A percentile compares a stretch with the other conserved stretches of the same genome.
Conservation (phyloP, 768 basidiomycete genomes). For the Grammothele lineata region DNA sequence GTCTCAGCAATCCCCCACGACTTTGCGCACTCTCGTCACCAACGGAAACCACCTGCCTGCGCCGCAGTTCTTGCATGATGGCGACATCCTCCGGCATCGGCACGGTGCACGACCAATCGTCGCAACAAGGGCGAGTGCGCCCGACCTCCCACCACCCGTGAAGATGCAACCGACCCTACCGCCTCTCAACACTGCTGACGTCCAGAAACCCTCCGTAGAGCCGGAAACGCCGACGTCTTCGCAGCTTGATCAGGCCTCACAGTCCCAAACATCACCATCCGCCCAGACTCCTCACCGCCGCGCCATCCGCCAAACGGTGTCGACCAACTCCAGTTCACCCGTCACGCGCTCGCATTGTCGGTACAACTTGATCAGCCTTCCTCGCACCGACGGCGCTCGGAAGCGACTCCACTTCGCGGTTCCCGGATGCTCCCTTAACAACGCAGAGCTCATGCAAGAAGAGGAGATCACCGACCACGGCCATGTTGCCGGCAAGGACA, state of each 20-base stretch:
- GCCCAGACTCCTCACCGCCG: no score
- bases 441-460: conserved; percentile 49
- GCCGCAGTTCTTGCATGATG: conserved; percentile 24
- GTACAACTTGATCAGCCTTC: conserved; percentile 64
- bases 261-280: no score
- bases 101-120: conserved; percentile 15
- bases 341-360: conserved; percentile 68
- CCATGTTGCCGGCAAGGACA: conserved; percentile 47
- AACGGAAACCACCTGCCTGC: conserved; percentile 2
- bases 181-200: no score
- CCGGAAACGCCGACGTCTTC: no score
- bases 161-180: conserved; percentile 3
- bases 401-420: conserved; percentile 60
- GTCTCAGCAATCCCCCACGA: conserved; percentile 21
- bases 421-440: conserved; percentile 60
- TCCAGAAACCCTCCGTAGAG: no score
- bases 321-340: conserved; percentile 34
- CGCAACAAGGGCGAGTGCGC: neutral
- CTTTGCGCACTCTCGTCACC: conserved; percentile 7
- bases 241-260: no score
- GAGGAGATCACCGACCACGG: conserved; percentile 62
- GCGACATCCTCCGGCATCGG: conserved; percentile 25
- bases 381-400: conserved; percentile 41
- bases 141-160: neutral
- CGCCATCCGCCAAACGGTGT: neutral